These are phyloP conservation scores for Lasiosphaeria hispida DNA, from an alignment of 495 filamentous ascomycete genomes.

Conservation along the genomic window DNA sequence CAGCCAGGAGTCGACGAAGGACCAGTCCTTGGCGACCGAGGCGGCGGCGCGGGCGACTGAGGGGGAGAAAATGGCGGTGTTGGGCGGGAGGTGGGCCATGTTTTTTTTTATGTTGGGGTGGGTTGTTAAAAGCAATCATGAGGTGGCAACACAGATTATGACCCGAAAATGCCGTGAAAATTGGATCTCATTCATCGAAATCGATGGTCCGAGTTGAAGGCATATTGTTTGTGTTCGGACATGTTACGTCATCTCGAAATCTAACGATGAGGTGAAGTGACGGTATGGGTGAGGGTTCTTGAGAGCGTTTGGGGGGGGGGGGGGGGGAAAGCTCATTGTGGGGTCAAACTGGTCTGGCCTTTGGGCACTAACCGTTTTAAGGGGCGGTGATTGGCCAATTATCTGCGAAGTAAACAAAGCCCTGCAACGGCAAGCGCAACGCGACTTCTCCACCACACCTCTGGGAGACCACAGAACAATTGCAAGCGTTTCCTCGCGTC, in stretches of 20 bases:
- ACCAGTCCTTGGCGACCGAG: constrained; percentile 78
- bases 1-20: constrained; percentile 82
- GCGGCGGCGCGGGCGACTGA: constrained; percentile 63
- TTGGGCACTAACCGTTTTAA: neutral
- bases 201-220: too few relatives aligned
- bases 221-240: too few relatives aligned
- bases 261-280: neutral
- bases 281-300: neutral
- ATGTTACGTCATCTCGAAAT: too few relatives aligned
- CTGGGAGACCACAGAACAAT: neutral
- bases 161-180: too few relatives aligned
- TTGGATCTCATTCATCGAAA: too few relatives aligned
- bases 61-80: constrained; percentile 65
- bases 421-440: constrained; percentile 17
- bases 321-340: neutral
- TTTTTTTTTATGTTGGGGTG: neutral
- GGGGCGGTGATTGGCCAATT: constrained; percentile 22
- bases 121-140: neutral
- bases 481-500: neutral
- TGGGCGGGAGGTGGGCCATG: constrained; percentile 55
- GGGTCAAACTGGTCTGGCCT: neutral
- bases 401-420: constrained; percentile 31
- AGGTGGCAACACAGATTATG: too few relatives aligned
- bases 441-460: constrained; percentile 21
- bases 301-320: neutral